Evolutionary conservation across 148 eudicot genomes (phyloP), one percentile per base, ranked within the genome.

Genomic region (Silene uniflora): DNA sequence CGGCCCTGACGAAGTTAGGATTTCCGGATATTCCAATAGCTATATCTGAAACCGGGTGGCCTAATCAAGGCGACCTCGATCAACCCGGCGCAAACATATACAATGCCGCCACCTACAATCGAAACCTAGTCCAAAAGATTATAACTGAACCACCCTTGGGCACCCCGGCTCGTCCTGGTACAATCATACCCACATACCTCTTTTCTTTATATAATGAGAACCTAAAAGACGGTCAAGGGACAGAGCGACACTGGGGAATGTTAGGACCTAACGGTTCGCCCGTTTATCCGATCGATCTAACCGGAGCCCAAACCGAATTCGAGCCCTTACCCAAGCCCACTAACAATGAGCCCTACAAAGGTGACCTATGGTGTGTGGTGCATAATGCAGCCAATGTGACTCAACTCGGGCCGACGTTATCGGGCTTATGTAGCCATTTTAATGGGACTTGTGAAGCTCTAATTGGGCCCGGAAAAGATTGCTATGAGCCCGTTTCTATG

Each of bases 11-110:
- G 0, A 87, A 83, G 62, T 42, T 88, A 29, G 98, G 97, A 17
- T 88, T 82, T 24, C 32, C 87, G 0, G 70, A 80, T 24, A 74
- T 93, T 39, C 68, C 65, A 21, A 62, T 91, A n/a, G 89, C 83
- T 0, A 88, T 93, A 74, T 61, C 90, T 0, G 97, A 89, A 68
- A 93, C 98, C 10, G 98, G 98, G 0, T 93, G 98, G 97, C 98
- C 98, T 46, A 88, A 88, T 60, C 74, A 44, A 3, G 98, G 98
- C 10, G 95, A 87, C 54, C 74, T 88, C 1, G 93, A 88, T 73
- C 82, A 93, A 72, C 78, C 76, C 0, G 97, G 98, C 2, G 97
- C 98, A 0, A 91, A 86, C 69, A 58, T 78, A 10, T 74, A 85
- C 75, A 91, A 91, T 67, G 90, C 98, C 32, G 98, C 98, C 7